Evolutionary conservation across 306 rosid genomes (phyloP), one percentile per base, ranked within the genome.

Genomic region (Trifolium subterraneum): DNA sequence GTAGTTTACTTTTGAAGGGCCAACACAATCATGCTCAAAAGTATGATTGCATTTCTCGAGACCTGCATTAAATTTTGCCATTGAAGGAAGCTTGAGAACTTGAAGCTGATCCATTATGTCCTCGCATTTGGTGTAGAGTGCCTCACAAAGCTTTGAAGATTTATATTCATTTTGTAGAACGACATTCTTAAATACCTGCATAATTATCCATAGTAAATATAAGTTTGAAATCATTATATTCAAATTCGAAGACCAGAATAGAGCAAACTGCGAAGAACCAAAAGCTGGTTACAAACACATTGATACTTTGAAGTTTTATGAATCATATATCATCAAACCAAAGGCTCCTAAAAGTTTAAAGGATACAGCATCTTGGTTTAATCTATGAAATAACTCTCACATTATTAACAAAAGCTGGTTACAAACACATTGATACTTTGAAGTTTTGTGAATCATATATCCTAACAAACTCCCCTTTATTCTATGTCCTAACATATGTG

Each of bases 21-120:
- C 97, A 74, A 89, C 83, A 82, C 97, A 92, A 73, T 88, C 80
- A 2, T 13, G 79, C 78, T 82, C 89, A 75, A 92, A 92, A 84
- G 91, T 92, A 79, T 38, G 87, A 77, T 89, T 89, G 86, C 97
- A 92, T 29, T 87, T 86, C 68, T 83, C 78, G 77, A 89, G 86
- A 79, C 97, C 96, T 65, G 90, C 97, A 62, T 88, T 85, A 59
- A 89, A 92, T 68, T 92, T 92, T 35, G 96, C 91, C 96, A 92
- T 89, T 45, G 93, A 86, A 44, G 97, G 97, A 71, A 92, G 97
- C 78, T 89, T 82, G 68, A 92, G 93, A 80, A 79, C 88, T 86
- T 92, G 97, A 66, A 92, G 97, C 22, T 82, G 87, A 73, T 92
- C 96, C 97, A 91, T 91, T 74, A 78, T 73, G 71, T 91, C 97